phyloP scores from a whole-genome alignment of 192 early-diverging fungal genomes.

The Podila epicladia region DNA sequence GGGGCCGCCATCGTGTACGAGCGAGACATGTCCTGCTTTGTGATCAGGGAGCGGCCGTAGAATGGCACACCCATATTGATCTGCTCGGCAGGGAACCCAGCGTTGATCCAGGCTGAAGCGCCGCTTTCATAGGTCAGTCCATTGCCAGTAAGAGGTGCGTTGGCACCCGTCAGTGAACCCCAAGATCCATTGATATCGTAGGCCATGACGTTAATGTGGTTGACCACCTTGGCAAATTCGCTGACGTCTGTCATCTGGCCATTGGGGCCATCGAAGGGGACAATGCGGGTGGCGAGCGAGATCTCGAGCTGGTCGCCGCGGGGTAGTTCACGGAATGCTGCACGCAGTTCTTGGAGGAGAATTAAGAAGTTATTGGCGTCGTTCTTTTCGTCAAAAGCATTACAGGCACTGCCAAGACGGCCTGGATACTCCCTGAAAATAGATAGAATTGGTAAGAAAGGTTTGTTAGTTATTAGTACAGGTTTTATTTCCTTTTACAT shows the following conservation, averaged over 20 bases:
- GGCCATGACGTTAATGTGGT: slow-evolving; percentile 75
- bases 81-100: slow-evolving; percentile 67
- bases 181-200: slow-evolving; percentile 65
- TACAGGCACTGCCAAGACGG: slow-evolving; percentile 68
- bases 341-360: slow-evolving; percentile 68
- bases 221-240: slow-evolving; percentile 65
- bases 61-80: slow-evolving; percentile 70
- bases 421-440: slow-evolving; percentile 71
- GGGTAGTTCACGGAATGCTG: slow-evolving; percentile 53
- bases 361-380: slow-evolving; percentile 71
- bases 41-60: slow-evolving; percentile 62
- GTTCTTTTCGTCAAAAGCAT: slow-evolving; percentile 58
- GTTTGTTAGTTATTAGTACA: not conserved
- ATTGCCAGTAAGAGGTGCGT: slow-evolving; percentile 53
- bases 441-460: not conserved
- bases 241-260: slow-evolving; percentile 65
- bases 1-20: slow-evolving; percentile 23
- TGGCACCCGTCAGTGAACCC: slow-evolving; percentile 53
- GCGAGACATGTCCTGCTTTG: slow-evolving; percentile 8
- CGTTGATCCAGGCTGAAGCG: slow-evolving; percentile 64
- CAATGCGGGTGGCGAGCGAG: slow-evolving; percentile 69
- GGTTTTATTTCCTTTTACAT: not conserved
- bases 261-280: slow-evolving; percentile 64
- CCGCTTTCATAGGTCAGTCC: slow-evolving; percentile 55
- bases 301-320: slow-evolving; percentile 58